These are phyloP conservation scores for Cardiospermum halicacabum DNA, from an alignment of 345 rosid genomes.

Conservation along the genomic window DNA sequence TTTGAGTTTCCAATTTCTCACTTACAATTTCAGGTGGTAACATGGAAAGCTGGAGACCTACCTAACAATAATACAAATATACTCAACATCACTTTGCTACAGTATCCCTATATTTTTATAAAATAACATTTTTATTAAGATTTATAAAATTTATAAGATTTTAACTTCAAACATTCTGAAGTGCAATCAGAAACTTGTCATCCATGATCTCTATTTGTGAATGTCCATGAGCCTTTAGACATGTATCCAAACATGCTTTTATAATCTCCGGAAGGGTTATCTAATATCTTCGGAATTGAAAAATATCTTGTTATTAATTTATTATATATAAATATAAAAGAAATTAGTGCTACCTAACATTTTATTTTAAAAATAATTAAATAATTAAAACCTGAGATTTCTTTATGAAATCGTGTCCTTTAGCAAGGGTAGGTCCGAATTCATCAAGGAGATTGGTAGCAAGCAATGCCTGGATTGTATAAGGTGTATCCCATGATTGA, in stretches of 20 bases:
- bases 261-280: slow-evolving; percentile 43
- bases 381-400: slow-evolving; percentile 51
- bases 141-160: not conserved
- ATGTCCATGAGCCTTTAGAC: slow-evolving; percentile 46
- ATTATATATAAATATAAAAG: no score
- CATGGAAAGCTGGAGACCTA: slow-evolving; percentile 38
- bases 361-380: no score
- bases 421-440: slow-evolving; percentile 46
- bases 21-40: slow-evolving; percentile 46
- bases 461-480: slow-evolving; percentile 71
- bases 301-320: no score
- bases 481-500: slow-evolving; percentile 77
- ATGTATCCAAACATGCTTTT: slow-evolving; percentile 32
- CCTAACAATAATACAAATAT: slow-evolving; percentile 15
- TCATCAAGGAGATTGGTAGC: slow-evolving; percentile 52
- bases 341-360: no score
- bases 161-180: slow-evolving; percentile 29
- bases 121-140: not conserved
- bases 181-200: slow-evolving; percentile 53
- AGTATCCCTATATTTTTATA: no score
- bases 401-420: slow-evolving; percentile 74
- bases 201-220: slow-evolving; percentile 46
- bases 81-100: no score
- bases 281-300: slow-evolving; percentile 22
- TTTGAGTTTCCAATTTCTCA: slow-evolving; percentile 36